A percentile compares a stretch with the other conserved stretches of the same genome.
Conservation (phyloP, 2,329 filamentous ascomycete species). For the Zymoseptoria tritici region DNA sequence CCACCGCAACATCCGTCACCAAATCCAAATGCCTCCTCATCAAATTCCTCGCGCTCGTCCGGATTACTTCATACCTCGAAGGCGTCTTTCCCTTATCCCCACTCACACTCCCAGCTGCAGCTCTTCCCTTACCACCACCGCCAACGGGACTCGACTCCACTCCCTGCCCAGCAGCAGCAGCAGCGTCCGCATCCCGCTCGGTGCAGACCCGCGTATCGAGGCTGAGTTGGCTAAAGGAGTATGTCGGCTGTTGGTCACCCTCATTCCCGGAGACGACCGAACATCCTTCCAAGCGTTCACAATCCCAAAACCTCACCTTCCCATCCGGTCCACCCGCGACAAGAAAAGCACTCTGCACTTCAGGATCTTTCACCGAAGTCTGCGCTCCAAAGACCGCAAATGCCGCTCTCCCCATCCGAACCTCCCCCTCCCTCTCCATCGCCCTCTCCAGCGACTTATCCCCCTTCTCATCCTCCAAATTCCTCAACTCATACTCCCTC, state of each 20-base stretch:
- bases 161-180: too few relatives aligned
- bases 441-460: conserved; percentile 67
- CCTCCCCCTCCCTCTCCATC: not conserved
- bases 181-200: conserved; percentile 24
- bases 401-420: not conserved
- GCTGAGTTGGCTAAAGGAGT: conserved; percentile 42
- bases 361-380: conserved; percentile 59
- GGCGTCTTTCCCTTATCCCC: conserved; percentile 43
- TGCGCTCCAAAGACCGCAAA: conserved; percentile 55
- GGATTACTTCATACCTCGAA: conserved; percentile 74
- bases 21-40: conserved; percentile 81
- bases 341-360: conserved; percentile 71
- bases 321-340: conserved; percentile 83
- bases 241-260: conserved; percentile 61
- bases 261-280: conserved; percentile 68
- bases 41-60: conserved; percentile 80
- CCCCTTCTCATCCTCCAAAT: conserved; percentile 80
- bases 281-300: conserved; percentile 68
- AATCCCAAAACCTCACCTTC: conserved; percentile 91
- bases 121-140: conserved; percentile 4
- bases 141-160: not conserved
- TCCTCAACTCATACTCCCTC: conserved; percentile 76
- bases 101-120: not conserved
- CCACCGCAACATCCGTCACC: conserved; percentile 76
- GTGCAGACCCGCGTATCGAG: conserved; percentile 36